Base-by-base conservation (phyloP, 2,329 filamentous ascomycete species). In the Arthrocladium fulminans region DNA sequence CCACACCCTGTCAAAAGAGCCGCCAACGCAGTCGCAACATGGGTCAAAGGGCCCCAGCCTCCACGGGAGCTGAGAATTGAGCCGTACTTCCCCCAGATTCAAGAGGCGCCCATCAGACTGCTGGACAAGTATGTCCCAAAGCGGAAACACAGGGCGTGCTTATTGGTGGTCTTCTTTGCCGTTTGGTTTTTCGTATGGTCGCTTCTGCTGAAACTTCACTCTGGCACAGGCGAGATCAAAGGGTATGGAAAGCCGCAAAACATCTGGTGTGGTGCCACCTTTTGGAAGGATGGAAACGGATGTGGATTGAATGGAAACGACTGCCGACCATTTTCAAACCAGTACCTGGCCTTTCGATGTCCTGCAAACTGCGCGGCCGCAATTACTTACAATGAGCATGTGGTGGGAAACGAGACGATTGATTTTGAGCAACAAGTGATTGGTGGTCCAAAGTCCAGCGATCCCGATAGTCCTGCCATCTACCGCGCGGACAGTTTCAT, bases 401-500 rank as follows among this genome's bases (percentile, higher is more conserved):
- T 69, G 10, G 72, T 79, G 39, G 76, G 76, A 12, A 71, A 73
- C 42, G 59, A 71, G 45, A 69, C 71, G 1, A 65, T 75, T 55
- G 71, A 73, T 50, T 79, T 79, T 54, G 67, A 68, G 49, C 61
- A 68, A 1, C 63, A 77, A 15, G 71, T 79, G 1, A 65, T 79
- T 22, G 76, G 76, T 27, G 75, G 75, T 1, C 65, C 70, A 2
- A 56, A 63, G 15, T 59, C 61, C 0, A 61, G 60, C 12, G 64
- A 65, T 3, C 60, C 65, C 1, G 62, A 66, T 4, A 57, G 57
- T 1, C 67, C 70, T 45, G 75, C 83, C 0, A 72, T 85, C 19
- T 97, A 97, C 64, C 84, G 92, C 15, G 88, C 85, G 8, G 88
- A 95, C 65, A 94, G 87, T 12, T 94, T 86, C 67, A 83, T 95